Conservation (phyloP, 2,329 filamentous ascomycete genomes). For the Hypoxylon sp. region DNA sequence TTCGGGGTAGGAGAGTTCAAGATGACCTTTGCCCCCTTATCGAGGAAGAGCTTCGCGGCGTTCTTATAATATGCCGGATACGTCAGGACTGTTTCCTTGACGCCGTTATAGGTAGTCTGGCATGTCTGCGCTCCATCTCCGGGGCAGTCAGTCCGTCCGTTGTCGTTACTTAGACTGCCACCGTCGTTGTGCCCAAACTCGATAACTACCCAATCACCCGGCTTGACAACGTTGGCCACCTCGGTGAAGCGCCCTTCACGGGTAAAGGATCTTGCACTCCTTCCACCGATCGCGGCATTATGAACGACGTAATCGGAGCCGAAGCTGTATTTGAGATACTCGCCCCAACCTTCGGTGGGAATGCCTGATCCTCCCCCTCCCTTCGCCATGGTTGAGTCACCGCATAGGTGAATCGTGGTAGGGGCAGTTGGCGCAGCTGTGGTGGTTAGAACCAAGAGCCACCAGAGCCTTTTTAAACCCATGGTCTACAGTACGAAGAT, state of each 20-base stretch:
- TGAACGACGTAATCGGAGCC: conserved; percentile 60
- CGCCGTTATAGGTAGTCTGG: conserved; percentile 64
- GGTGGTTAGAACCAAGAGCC: conserved; percentile 31
- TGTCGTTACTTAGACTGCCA: conserved; percentile 69
- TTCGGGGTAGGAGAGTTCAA: conserved; percentile 68
- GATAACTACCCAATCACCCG: conserved; percentile 76
- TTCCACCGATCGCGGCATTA: conserved; percentile 76
- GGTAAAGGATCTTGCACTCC: conserved; percentile 75
- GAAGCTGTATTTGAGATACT: conserved; percentile 68
- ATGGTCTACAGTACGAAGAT: conserved; percentile 7
- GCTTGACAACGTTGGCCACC: conserved; percentile 65
- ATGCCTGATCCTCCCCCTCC: conserved; percentile 59
- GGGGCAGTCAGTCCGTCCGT: conserved; percentile 71
- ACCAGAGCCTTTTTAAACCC: conserved; percentile 17
- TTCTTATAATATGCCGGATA: conserved; percentile 71
- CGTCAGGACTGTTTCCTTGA: conserved; percentile 69
- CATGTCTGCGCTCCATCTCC: conserved; percentile 68
- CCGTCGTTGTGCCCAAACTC: conserved; percentile 82
- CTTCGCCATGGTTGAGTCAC: conserved; percentile 72
- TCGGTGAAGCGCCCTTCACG: conserved; percentile 74
- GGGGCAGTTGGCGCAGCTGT: conserved; percentile 45
- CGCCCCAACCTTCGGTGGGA: conserved; percentile 71
- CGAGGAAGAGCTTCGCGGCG: conserved; percentile 65
- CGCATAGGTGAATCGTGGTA: conserved; percentile 66
- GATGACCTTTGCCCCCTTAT: conserved; percentile 72